Percentiles rank a stretch among this genome's conserved stretches.
phyloP scores from a whole-genome alignment of 768 basidiomycete species.

The Mycena albidolilacea region DNA sequence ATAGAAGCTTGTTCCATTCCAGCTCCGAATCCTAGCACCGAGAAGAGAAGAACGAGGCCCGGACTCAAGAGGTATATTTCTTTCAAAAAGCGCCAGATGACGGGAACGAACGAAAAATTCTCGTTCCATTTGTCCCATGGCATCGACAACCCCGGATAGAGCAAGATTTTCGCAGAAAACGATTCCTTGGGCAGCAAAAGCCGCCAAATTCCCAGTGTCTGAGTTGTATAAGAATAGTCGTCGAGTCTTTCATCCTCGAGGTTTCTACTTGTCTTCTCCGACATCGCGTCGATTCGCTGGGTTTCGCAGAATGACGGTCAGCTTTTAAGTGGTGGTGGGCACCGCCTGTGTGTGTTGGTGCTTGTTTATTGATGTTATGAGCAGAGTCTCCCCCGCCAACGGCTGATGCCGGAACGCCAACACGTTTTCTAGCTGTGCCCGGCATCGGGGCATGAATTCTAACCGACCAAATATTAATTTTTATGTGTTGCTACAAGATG shows the following conservation, averaged over 20 bases:
- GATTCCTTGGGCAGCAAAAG: slow-evolving; percentile 20
- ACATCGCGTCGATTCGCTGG: no score
- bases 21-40: neutral
- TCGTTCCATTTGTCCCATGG: neutral
- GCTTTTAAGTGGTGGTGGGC: no score
- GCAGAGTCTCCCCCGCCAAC: no score
- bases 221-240: slow-evolving; percentile 13
- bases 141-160: neutral
- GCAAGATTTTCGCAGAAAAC: neutral
- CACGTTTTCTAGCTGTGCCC: no score
- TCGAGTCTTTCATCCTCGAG: slow-evolving; percentile 2
- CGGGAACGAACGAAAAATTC: neutral
- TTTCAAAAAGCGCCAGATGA: slow-evolving; percentile 16
- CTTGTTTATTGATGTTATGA: no score
- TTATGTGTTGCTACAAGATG: no score
- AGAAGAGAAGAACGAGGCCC: neutral
- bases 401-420: no score
- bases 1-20: slow-evolving; percentile 4
- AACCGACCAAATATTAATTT: no score
- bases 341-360: no score
- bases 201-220: slow-evolving; percentile 27
- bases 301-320: no score
- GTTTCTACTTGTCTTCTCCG: no score
- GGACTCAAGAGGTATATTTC: slow-evolving; percentile 24
- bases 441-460: no score